A percentile compares a stretch with the other conserved stretches of the same genome.
phyloP scores from a whole-genome alignment of 1,284 basidiomycete genomes.

The Leccinum cinnamomeum region DNA sequence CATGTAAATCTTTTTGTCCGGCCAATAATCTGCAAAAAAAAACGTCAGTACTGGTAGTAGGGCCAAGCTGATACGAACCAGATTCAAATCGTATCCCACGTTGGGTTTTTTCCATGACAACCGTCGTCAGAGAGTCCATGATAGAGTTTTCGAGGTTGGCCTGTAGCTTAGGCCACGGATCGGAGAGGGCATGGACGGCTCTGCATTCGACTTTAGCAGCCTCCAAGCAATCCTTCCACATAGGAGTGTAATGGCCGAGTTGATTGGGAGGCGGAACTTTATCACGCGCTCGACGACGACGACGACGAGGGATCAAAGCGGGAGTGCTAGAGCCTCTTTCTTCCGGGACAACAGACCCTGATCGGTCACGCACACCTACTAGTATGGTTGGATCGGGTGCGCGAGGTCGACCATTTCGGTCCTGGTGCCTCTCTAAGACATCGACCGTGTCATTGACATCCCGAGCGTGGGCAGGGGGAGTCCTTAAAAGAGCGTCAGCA shows the following conservation, averaged over 20 bases:
- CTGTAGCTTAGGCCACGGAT: not conserved
- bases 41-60: not conserved
- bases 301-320: not conserved
- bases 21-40: not conserved
- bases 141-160: not conserved
- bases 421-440: not conserved
- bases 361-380: not conserved
- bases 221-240: not conserved
- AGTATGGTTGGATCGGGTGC: not conserved
- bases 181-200: not conserved
- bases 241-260: not conserved
- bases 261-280: not conserved
- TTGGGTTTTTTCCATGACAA: not conserved
- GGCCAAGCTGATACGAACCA: not conserved
- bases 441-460: not conserved
- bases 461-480: not conserved
- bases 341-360: not conserved
- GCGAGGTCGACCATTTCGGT: not conserved
- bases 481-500: not conserved
- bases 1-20: not conserved
- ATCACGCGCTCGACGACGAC: not conserved
- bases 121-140: not conserved
- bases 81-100: not conserved
- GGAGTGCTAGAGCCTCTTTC: not conserved
- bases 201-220: not conserved